Evolutionary conservation across 257 asterid genomes (phyloP), one percentile per base, ranked within the genome.

Genomic region (Primulina tabacum): DNA sequence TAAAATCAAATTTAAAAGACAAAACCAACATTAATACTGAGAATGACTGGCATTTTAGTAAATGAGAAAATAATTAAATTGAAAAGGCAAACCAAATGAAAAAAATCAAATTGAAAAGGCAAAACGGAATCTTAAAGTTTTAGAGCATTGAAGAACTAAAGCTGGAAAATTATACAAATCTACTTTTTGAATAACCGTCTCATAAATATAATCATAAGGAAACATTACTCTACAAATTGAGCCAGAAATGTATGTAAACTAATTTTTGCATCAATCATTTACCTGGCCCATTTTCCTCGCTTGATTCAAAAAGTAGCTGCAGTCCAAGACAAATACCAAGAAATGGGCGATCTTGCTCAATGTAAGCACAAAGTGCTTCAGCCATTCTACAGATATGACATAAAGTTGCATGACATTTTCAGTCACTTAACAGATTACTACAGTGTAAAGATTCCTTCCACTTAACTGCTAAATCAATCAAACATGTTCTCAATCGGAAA

Each of bases 211-310:
- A 50, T 7, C 18, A 65, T 60, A 29, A 68, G 20, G 67, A 56
- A 28, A 11, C 30, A 56, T 43, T 6, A 53, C 26, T n/a, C 8
- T 62, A 16, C 62, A 6, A 35, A 28, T 32, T 30, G 68, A 65
- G 73, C 50, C 16, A 12, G 8, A 20, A 28, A 65, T 24, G 53
- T n/a, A 7, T 18, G 53, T 14, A 7, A n/a, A 52, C 17, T 35
- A 57, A 55, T 8, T 17, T 64, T 24, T 12, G 5, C 0, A 57
- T 62, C 24, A 52, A 72, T 35, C 6, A 11, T 30, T 76, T 73
- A 92, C 97, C 99, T 74, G 87, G 94, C 68, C 97, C 99, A 73
- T 93, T 91, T 83, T 93, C 99, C 71, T 85, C 92, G 35, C 99
- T 93, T 11, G 97, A 91, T 76, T 93, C 99, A 78, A 93, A 93